Evolutionary conservation across 2,329 filamentous ascomycete genomes (phyloP).

Genomic region (Lithohypha guttulata): DNA sequence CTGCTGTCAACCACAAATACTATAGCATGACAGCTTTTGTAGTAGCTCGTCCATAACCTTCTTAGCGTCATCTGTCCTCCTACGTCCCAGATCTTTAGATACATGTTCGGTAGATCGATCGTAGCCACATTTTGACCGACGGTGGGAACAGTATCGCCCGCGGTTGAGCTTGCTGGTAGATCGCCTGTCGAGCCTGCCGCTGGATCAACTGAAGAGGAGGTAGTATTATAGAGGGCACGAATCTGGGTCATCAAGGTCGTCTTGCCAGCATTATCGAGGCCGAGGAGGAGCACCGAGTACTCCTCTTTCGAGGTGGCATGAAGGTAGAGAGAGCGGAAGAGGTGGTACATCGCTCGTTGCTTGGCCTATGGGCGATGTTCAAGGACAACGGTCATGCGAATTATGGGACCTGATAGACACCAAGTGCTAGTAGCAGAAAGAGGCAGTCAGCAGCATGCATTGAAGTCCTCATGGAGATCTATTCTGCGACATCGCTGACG

Average conservation of each 20-base stretch:
- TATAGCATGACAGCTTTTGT: constrained; percentile 85
- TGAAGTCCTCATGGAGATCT: not conserved
- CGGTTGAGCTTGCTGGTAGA: constrained; percentile 47
- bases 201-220: constrained; percentile 25
- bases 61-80: constrained; percentile 84
- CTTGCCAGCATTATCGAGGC: constrained; percentile 96
- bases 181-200: constrained; percentile 21
- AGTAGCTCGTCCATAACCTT: constrained; percentile 92
- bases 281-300: constrained; percentile 93
- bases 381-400: too few species aligned
- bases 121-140: constrained; percentile 95
- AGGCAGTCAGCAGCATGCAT: not conserved
- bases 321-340: constrained; percentile 87
- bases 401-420: too few species aligned
- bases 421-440: not conserved
- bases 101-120: constrained; percentile 83
- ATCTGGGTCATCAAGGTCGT: constrained; percentile 96
- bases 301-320: constrained; percentile 98
- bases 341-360: constrained; percentile 67
- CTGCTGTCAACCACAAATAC: constrained; percentile 96
- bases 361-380: not conserved
- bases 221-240: constrained; percentile 63
- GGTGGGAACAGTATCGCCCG: constrained; percentile 80
- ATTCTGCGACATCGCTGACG: not conserved
- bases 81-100: constrained; percentile 97